Conservation (phyloP, 164 flowering plant species). For the Cinnamomum chago region DNA sequence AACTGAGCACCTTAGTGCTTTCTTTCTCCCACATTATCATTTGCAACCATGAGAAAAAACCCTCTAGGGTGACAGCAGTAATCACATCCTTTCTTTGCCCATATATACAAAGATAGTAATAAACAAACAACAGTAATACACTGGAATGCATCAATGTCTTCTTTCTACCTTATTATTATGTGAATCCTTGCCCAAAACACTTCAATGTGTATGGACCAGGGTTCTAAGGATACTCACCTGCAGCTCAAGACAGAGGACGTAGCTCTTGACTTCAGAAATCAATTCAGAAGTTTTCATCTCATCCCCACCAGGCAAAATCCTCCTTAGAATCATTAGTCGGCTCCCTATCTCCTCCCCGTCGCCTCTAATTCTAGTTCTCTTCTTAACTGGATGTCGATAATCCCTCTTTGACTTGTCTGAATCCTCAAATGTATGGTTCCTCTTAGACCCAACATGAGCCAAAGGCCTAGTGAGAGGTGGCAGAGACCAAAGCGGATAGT, state of each 20-base stretch:
- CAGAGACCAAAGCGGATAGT: not conserved
- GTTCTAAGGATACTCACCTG: conserved; percentile 29
- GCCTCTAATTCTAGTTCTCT: not conserved
- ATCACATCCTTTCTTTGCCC: not conserved
- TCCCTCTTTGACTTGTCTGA: not conserved
- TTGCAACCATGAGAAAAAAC: no score
- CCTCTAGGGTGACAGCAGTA: not conserved
- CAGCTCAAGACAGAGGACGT: conserved; percentile 28
- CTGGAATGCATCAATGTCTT: not conserved
- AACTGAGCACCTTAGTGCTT: no score
- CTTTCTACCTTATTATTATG: not conserved
- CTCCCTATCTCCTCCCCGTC: conserved; percentile 11
- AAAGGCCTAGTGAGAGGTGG: conserved; percentile 10
- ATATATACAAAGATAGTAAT: not conserved
- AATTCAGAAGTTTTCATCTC: conserved; percentile 24
- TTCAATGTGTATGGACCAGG: conserved; percentile 14
- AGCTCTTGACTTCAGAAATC: conserved; percentile 34
- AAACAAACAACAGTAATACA: not conserved
- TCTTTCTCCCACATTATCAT: no score
- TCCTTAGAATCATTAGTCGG: conserved; percentile 17
- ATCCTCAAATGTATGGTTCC: not conserved
- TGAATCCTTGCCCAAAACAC: conserved; percentile 2
- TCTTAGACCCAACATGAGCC: not conserved
- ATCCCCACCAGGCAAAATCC: conserved; percentile 33
- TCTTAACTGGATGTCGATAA: not conserved